Evolutionary conservation across 495 filamentous ascomycete species (phyloP), one percentile per base, ranked within the genome.

Genomic region (Beverwykella pulmonaria): DNA sequence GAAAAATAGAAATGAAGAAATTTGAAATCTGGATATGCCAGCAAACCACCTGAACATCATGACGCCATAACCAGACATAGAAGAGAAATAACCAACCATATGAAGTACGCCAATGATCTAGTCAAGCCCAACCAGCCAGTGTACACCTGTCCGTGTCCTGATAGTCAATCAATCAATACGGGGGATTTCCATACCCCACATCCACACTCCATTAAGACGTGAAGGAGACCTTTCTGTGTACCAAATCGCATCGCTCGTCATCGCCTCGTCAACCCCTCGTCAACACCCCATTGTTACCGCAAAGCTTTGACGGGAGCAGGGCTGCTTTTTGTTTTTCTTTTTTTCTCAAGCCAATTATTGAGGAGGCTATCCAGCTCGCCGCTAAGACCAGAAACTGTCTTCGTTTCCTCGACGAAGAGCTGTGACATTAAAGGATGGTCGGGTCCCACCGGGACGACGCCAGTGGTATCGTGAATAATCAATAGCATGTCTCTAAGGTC

Each of bases 401-500:
- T 61, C 73, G 90, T 92, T 76, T 96, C 89, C 69, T 94, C 91
- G 59, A 85, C 87, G 81, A 93, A 97, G 32, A 98, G 75, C 25
- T 84, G 85, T 3, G 85, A 85, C 26, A 91, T 91, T 26, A 96
- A 82, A 0, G 93, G 92, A 79, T 98, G 92, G 50, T 96, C 90
- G 30, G 85, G 83, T 0, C 87, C 84, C 12, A 88, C 88, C 30
- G 91, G 90, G 54, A 85, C 83, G 32, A 92, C 86, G 61, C 90
- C 89, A 23, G 85, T 89, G 77, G 91, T 94, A 76, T 97, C 92
- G 73, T 96, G 90, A 27, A 98, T 92, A 50, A 98, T 88, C 9
- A 93, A 82, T 57, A 97, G 84, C 73, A 98, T 81, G 73, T 98
- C 94, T 47, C 90, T 86, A 68, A 98, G 90, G 64, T 97, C 92